Evolutionary conservation across 345 rosid genomes (phyloP).

Genomic region (Aegle marmelos): DNA sequence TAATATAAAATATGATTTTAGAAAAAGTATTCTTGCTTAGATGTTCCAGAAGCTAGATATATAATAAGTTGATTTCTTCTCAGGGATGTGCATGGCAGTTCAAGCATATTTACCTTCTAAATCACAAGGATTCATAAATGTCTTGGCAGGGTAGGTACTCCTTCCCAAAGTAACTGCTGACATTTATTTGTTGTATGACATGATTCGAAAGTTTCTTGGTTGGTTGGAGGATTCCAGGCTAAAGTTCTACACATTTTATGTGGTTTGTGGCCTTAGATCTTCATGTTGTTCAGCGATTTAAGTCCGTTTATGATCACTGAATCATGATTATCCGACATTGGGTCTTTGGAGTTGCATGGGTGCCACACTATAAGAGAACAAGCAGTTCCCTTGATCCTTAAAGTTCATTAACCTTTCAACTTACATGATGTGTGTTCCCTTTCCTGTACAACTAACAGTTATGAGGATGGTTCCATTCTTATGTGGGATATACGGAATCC

Average conservation of each 20-base stretch:
- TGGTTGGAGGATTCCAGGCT: conserved; percentile 46
- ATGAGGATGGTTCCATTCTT: conserved; percentile 88
- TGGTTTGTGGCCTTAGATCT: neutral
- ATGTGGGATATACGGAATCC: conserved; percentile 85
- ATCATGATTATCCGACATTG: neutral
- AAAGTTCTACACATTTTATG: neutral
- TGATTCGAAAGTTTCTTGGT: neutral
- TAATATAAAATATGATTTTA: neutral
- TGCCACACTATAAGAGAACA: neutral
- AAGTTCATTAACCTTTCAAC: neutral
- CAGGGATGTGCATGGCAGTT: conserved; percentile 99
- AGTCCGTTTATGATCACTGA: neutral
- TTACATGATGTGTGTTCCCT: conserved; percentile 12
- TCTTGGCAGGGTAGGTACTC: conserved; percentile 71
- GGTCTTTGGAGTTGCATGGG: neutral
- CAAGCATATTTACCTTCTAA: conserved; percentile 67
- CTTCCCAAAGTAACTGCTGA: neutral
- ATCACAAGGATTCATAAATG: conserved; percentile 69
- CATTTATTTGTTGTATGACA: neutral
- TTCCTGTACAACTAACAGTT: conserved; percentile 35
- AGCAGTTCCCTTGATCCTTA: neutral
- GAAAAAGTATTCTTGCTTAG: neutral
- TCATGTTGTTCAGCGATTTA: neutral
- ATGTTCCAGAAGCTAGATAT: conserved; percentile 4
- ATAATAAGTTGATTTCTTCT: conserved; percentile 12